Evolutionary conservation across 441 rosid species (phyloP).

Genomic region (Populus hybrid): DNA sequence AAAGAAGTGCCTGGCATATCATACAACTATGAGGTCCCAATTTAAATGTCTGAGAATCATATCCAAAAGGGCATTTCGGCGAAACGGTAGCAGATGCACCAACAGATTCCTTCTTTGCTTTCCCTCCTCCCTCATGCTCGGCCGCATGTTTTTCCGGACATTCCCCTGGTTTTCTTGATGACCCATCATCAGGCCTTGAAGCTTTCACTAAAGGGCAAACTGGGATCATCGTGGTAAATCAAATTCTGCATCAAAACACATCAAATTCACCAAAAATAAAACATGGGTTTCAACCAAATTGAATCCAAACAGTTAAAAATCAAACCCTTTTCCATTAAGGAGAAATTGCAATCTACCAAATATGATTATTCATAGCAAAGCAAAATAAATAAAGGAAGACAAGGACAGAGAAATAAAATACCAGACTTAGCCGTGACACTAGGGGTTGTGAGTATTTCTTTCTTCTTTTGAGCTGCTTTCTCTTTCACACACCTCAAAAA

Average conservation of each 20-base stretch:
- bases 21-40: conserved; percentile 95
- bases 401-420: background rate
- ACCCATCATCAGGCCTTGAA: conserved; percentile 53
- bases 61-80: conserved; percentile 89
- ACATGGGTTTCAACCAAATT: background rate
- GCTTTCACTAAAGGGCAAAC: conserved; percentile 73
- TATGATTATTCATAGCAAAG: background rate
- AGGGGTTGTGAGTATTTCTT: background rate
- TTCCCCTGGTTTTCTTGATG: conserved; percentile 35
- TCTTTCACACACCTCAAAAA: background rate
- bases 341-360: background rate
- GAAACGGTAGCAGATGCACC: conserved; percentile 39
- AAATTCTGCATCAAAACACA: conserved; percentile 12
- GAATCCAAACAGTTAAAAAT: background rate
- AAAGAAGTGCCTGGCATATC: conserved; percentile 86
- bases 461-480: background rate
- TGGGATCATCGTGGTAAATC: conserved; percentile 43
- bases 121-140: conserved; percentile 33
- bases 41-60: conserved; percentile 84
- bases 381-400: background rate
- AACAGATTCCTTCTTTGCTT: conserved; percentile 33
- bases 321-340: background rate
- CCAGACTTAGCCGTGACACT: background rate
- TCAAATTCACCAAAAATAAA: conserved; percentile 6
- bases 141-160: conserved; percentile 26